Evolutionary conservation across 305 asterid species (phyloP).

Genomic region (Nicotiana rustica): DNA sequence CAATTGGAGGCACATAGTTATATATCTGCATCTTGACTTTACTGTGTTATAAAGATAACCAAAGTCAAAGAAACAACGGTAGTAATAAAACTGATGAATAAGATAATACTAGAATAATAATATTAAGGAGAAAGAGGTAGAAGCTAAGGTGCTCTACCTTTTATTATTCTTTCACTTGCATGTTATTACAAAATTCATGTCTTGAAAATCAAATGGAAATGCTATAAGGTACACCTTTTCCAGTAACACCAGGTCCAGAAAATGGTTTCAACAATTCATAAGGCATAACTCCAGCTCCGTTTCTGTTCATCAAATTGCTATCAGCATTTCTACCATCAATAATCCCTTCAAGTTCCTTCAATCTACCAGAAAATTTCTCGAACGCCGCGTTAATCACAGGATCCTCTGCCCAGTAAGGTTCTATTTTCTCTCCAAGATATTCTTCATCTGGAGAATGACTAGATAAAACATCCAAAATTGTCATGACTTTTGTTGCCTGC

Average conservation of each 20-base stretch:
- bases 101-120: no score
- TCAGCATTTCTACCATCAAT: constrained; percentile 65
- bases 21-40: no score
- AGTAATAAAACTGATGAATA: no score
- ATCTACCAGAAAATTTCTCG: constrained; percentile 49
- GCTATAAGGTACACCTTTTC: constrained; percentile 79
- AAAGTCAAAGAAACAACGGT: no score
- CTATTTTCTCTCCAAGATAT: constrained; percentile 52
- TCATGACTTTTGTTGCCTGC: constrained; percentile 61
- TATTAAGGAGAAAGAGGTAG: no score
- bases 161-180: not conserved
- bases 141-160: no score
- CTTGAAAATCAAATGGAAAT: constrained; percentile 62
- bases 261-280: constrained; percentile 67
- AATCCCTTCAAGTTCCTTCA: constrained; percentile 72
- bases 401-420: constrained; percentile 41
- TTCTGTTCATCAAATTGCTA: constrained; percentile 47
- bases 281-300: constrained; percentile 68
- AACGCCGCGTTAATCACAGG: constrained; percentile 52
- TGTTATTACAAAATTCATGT: not conserved
- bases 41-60: no score
- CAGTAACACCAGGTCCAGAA: constrained; percentile 72
- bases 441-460: constrained; percentile 85
- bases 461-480: constrained; percentile 67
- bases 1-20: no score